Evolutionary conservation across 345 rosid genomes (phyloP), one percentile per base, ranked within the genome.

Genomic region (Citrus medica): DNA sequence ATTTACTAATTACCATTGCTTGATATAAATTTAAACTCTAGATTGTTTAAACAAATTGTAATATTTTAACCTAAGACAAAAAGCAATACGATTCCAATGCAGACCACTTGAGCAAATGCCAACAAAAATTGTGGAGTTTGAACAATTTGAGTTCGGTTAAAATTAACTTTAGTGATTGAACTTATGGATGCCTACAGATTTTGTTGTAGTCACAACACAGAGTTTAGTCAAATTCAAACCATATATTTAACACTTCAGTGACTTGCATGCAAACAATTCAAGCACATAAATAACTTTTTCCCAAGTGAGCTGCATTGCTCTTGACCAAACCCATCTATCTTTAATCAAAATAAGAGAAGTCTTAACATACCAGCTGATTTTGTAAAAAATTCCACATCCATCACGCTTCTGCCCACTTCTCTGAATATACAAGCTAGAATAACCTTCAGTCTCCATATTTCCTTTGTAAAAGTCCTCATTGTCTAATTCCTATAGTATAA

Each of bases 301-400:
- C 30, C 37, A 19, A 9, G 10, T 7, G 6, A 67, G 68, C 65
- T 58, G 19, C 10, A 25, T 35, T 48, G 1, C 40, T 24, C 33
- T n/a, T 12, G 17, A 61, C 9, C 13, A 62, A 32, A 46, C 14
- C 6, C 30, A 28, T 51, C 35, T 66, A 40, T 59, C 37, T 5
- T 38, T 17, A 69, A 58, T 38, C 35, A 40, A 17, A 62, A 40
- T 25, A 27, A 42, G 40, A 14, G 21, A 66, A 16, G 35, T 35
- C 62, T 76, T 8, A 63, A 61, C 77, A 59, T 88, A 96, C 99
- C 97, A 64, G 84, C 84, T 79, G 59, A 80, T 86, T 86, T 89
- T 91, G 82, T 87, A 96, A 85, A 94, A 92, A 32, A 94, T 92
- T 84, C 87, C 98, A 83, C 98, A 94, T 24, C 99, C 98, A 74